phyloP scores from a whole-genome alignment of 441 rosid species.

The Sinapis alba region DNA sequence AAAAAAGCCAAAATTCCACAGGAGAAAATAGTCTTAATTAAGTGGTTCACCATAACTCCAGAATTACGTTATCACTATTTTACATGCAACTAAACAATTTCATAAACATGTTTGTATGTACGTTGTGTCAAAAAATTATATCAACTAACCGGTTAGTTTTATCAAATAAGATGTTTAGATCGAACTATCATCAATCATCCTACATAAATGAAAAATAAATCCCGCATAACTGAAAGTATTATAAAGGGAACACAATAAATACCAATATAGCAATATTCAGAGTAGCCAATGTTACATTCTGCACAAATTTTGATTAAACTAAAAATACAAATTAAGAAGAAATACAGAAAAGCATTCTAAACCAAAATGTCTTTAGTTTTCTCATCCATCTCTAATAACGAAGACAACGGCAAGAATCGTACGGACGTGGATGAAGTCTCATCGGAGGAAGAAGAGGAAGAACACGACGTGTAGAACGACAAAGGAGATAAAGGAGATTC shows the following conservation, averaged over 20 bases:
- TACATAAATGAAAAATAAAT: not conserved
- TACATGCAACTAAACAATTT: not conserved
- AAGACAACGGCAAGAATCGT: slow-evolving; percentile 38
- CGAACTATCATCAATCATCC: not conserved
- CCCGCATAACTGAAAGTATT: not conserved
- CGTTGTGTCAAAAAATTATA: not conserved
- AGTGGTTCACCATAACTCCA: not conserved
- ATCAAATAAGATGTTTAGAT: not conserved
- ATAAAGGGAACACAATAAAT: slow-evolving; percentile 16
- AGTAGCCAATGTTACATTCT: slow-evolving; percentile 11
- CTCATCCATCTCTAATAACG: slow-evolving; percentile 45
- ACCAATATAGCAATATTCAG: slow-evolving; percentile 20
- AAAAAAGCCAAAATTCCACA: slow-evolving; percentile 1
- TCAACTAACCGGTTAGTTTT: not conserved
- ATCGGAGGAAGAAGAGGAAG: slow-evolving; percentile 50
- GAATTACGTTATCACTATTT: not conserved
- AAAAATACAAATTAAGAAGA: slow-evolving; percentile 19
- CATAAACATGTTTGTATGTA: not conserved
- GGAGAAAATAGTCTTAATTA: not conserved
- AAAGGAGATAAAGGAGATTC: slow-evolving; percentile 62
- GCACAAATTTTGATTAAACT: slow-evolving; percentile 19
- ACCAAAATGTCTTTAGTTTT: slow-evolving; percentile 39
- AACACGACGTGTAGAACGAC: slow-evolving; percentile 55
- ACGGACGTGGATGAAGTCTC: slow-evolving; percentile 50
- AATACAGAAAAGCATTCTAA: slow-evolving; percentile 3